Evolutionary conservation across 768 basidiomycete genomes (phyloP).

Genomic region (Lactarius sp.): DNA sequence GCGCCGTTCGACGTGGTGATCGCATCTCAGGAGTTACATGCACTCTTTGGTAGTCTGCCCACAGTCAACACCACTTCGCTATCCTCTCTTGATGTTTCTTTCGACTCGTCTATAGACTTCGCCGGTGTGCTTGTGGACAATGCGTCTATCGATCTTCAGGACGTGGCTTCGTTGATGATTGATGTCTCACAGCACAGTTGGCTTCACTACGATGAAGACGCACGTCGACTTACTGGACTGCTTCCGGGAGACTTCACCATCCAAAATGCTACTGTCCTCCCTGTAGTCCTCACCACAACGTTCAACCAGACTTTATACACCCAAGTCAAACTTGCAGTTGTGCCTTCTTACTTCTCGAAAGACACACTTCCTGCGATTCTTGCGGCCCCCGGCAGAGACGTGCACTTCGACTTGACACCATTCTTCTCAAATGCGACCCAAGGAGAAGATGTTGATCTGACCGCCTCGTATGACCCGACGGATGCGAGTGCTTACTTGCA

Average conservation of each 20-base stretch:
- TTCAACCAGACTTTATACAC: conserved; percentile 67
- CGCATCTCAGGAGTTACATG: conserved; percentile 62
- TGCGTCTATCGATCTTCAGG: conserved; percentile 46
- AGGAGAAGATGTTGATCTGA: conserved; percentile 46
- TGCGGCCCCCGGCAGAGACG: conserved; percentile 44
- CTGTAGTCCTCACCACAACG: conserved; percentile 54
- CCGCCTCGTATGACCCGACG: conserved; percentile 50
- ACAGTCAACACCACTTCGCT: conserved; percentile 68
- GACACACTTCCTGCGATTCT: conserved; percentile 53
- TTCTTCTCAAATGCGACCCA: conserved; percentile 52
- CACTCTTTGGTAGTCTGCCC: conserved; percentile 43
- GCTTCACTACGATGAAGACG: conserved; percentile 55
- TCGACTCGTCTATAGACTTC: conserved; percentile 55
- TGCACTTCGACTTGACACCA: conserved; percentile 50
- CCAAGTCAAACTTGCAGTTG: conserved; percentile 58
- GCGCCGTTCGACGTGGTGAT: conserved; percentile 64
- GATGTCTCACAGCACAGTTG: conserved; percentile 55
- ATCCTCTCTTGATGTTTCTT: conserved; percentile 46
- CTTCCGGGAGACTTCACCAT: conserved; percentile 44
- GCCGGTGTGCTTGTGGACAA: conserved; percentile 61
- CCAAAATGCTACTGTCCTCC: conserved; percentile 39
- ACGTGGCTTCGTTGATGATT: conserved; percentile 54
- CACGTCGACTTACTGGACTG: conserved; percentile 57
- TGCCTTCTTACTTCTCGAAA: conserved; percentile 66
- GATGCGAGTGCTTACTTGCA: conserved; percentile 46